phyloP scores from a whole-genome alignment of 1,139 yeast species.

The Sugiyamaella sp. region DNA sequence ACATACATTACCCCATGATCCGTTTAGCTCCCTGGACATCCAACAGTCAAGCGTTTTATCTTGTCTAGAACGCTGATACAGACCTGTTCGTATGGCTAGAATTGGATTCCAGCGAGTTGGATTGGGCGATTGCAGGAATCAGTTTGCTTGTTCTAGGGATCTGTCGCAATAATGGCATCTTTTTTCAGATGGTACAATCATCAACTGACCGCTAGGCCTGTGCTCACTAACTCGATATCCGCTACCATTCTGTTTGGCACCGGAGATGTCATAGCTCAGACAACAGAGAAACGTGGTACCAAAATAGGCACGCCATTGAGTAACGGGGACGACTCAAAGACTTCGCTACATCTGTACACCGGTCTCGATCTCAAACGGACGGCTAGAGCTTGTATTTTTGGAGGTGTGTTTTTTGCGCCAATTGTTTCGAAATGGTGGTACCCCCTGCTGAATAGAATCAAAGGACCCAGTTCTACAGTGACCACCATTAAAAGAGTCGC shows the following conservation, averaged over 20 bases:
- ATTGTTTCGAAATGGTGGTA: conserved; percentile 79
- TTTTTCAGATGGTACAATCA: conserved; percentile 31
- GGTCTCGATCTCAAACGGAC: conserved; percentile 50
- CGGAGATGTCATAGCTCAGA: conserved; percentile 78
- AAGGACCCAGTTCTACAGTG: conserved; percentile 47
- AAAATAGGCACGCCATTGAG: neutral
- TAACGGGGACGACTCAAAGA: neutral
- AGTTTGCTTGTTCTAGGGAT: no score
- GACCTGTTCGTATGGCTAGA: no score
- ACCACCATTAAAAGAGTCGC: conserved; percentile 53
- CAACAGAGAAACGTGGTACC: conserved; percentile 23
- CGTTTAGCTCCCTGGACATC: no score
- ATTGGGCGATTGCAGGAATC: no score
- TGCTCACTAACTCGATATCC: conserved; percentile 37
- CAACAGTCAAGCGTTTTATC: no score
- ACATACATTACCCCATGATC: no score
- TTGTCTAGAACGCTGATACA: no score
- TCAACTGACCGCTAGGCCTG: conserved; percentile 33
- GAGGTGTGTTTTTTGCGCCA: conserved; percentile 77
- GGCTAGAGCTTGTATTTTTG: conserved; percentile 68
- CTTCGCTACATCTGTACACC: neutral
- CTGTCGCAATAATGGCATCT: conserved; percentile 27
- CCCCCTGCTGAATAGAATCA: conserved; percentile 55
- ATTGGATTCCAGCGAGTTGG: no score
- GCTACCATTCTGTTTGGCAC: conserved; percentile 57